Percentiles rank a stretch among this genome's conserved stretches.
These are phyloP conservation scores for Arachnomyces sp. DNA, from an alignment of 2,329 filamentous ascomycete genomes.

Conservation along the genomic window DNA sequence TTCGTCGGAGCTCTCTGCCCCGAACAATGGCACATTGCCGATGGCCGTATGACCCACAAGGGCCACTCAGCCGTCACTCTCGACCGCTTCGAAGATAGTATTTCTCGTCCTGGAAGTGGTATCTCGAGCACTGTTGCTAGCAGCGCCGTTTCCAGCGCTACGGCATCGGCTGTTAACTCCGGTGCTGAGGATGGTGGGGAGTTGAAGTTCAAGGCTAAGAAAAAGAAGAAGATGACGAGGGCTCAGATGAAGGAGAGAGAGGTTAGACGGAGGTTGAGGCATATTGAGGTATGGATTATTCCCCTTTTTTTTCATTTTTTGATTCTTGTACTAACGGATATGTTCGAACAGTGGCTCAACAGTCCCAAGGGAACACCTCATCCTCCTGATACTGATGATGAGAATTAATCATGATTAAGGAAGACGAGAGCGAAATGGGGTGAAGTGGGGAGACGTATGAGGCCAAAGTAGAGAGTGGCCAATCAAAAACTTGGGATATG, in stretches of 20 bases:
- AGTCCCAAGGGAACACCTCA: conserved; percentile 77
- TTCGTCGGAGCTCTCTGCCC: conserved; percentile 93
- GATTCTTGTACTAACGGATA: conserved; percentile 8
- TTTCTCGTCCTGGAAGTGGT: conserved; percentile 46
- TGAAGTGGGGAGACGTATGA: too few relatives aligned
- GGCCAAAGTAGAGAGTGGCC: too few relatives aligned
- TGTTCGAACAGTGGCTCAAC: conserved; percentile 60
- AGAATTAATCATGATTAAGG: conserved; percentile 39
- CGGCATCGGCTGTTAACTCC: conserved; percentile 62
- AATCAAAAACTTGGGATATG: neutral
- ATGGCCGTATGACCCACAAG: conserved; percentile 79
- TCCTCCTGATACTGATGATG: conserved; percentile 70
- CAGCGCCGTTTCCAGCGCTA: conserved; percentile 51
- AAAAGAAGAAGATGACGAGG: conserved; percentile 99
- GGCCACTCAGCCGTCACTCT: conserved; percentile 65
- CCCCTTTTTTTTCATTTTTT: neutral
- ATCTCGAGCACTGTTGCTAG: conserved; percentile 53
- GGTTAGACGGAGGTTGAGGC: conserved; percentile 74
- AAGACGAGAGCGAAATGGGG: too few relatives aligned
- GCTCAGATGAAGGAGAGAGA: conserved; percentile 93
- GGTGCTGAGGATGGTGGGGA: conserved; percentile 68
- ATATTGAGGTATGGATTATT: conserved; percentile 54
- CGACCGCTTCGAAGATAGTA: conserved; percentile 82
- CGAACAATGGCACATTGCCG: conserved; percentile 91
- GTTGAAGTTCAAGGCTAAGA: conserved; percentile 82